Conservation (phyloP, 192 early-diverging fungal genomes). For the Umbelopsis isabellina region DNA sequence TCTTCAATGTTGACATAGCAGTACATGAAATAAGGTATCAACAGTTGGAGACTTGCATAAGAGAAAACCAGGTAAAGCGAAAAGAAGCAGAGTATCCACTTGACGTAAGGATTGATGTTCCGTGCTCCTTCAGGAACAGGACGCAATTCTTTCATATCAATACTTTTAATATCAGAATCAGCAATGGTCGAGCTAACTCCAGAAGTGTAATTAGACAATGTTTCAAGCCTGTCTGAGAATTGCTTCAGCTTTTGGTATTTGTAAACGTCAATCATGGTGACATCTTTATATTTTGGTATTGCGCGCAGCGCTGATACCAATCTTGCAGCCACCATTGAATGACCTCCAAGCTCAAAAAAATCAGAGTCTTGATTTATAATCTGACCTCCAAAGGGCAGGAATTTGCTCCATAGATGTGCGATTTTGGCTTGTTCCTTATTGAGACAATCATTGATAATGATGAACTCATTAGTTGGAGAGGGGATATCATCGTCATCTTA, state of each 20-base stretch:
- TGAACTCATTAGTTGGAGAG: neutral
- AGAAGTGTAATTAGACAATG: neutral
- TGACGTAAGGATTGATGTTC: neutral
- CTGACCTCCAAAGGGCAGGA: slow-evolving; percentile 16
- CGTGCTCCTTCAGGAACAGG: neutral
- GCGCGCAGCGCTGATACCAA: neutral
- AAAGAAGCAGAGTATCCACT: neutral
- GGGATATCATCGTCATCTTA: neutral
- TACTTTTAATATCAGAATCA: neutral
- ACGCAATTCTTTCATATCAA: too few species aligned
- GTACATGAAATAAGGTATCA: neutral
- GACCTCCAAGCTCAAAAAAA: slow-evolving; percentile 31
- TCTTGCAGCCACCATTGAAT: slow-evolving; percentile 22
- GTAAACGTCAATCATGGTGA: slow-evolving; percentile 14
- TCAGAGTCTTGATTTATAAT: slow-evolving; percentile 20
- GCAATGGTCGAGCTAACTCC: neutral
- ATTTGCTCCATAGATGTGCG: slow-evolving; percentile 2
- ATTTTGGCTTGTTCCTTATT: neutral
- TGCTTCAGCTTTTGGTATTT: slow-evolving; percentile 1
- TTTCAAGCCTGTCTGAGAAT: neutral
- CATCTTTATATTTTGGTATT: neutral
- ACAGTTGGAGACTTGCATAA: neutral
- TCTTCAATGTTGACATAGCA: slow-evolving; percentile 1
- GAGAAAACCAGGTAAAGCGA: neutral
- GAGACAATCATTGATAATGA: neutral